phyloP scores from a whole-genome alignment of 2,329 filamentous ascomycete species.

The Fusarium sp. region DNA sequence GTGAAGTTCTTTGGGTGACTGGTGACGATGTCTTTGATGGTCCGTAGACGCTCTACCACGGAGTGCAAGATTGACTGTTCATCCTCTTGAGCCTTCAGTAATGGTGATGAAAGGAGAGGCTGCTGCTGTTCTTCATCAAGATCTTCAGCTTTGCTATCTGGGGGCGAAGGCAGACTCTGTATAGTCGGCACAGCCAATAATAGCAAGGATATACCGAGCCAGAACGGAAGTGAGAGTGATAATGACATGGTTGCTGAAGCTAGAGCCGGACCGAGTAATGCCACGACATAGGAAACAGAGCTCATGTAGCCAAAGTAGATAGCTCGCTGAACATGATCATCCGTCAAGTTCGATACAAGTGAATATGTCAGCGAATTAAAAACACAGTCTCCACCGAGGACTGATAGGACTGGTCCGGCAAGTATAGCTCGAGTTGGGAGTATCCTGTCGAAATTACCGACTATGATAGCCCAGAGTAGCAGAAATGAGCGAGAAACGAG shows the following conservation, averaged over 20 bases:
- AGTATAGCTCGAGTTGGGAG: conserved; percentile 50
- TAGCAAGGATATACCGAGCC: conserved; percentile 33
- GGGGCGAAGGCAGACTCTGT: conserved; percentile 21
- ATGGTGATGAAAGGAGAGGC: conserved; percentile 54
- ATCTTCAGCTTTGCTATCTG: neutral
- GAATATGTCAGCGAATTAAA: conserved; percentile 62
- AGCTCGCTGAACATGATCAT: conserved; percentile 58
- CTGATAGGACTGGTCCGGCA: conserved; percentile 55
- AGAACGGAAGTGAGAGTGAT: conserved; percentile 58
- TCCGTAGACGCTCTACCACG: conserved; percentile 36
- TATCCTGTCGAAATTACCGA: conserved; percentile 32
- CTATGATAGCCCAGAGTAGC: conserved; percentile 41
- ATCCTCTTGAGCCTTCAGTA: conserved; percentile 51
- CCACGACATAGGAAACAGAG: conserved; percentile 60
- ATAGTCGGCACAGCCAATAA: conserved; percentile 31
- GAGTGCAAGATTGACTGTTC: conserved; percentile 30
- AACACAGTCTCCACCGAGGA: conserved; percentile 62
- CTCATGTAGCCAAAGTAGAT: conserved; percentile 64
- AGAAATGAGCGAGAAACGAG: conserved; percentile 51
- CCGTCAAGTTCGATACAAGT: conserved; percentile 57
- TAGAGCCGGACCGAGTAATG: conserved; percentile 58
- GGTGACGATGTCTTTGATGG: conserved; percentile 49
- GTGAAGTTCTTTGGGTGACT: conserved; percentile 56
- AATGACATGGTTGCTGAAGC: conserved; percentile 59
- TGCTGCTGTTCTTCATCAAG: conserved; percentile 49